Evolutionary conservation across 2,329 filamentous ascomycete genomes (phyloP), one percentile per base, ranked within the genome.

Genomic region (Aspergillus piperis): DNA sequence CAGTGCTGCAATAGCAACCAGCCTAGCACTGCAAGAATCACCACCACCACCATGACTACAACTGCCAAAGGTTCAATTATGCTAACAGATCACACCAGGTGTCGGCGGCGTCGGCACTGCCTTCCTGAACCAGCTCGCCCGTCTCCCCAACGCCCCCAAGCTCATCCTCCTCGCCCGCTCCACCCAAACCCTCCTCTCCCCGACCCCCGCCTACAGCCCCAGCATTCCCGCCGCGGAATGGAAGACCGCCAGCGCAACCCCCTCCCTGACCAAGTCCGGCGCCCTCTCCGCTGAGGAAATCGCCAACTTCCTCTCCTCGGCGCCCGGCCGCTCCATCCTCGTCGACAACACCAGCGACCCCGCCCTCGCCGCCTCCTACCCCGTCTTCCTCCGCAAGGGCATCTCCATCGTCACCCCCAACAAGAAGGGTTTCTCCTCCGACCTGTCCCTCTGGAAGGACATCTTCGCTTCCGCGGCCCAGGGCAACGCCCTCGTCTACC

Each of bases 331-430:
- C 73, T 88, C 90, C 47, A 83, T 99, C 48, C 82, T 99, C 30
- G 88, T 99, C 66, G 95, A 99, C 84, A 98, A 98, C 81, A 99
- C 95, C 55, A 96, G 91, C 78, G 93, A 91, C 68, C 89, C 94
- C 70, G 88, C 90, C 65, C 84, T 99, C 30, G 95, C 94, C 52
- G 86, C 90, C 62, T 80, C 86, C 30, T 99, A 99, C 77, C 93
- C 95, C 1, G 77, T 84, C 50, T 91, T 96, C 77, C 82, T 99
- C 62, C 84, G 86, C 70, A 86, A 87, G 64, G 94, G 93, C 11
- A 88, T 99, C 76, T 94, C 88, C 77, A 87, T 99, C 69, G 91
- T 98, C 27, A 99, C 95, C 0, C 93, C 95, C 47, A 99, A 98
- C 84, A 99, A 99, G 83, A 99, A 99, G 80, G 94, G 90, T 13